Evolutionary conservation across 2,329 filamentous ascomycete species (phyloP).

Genomic region (Zelopaecilomyces penicillatus): DNA sequence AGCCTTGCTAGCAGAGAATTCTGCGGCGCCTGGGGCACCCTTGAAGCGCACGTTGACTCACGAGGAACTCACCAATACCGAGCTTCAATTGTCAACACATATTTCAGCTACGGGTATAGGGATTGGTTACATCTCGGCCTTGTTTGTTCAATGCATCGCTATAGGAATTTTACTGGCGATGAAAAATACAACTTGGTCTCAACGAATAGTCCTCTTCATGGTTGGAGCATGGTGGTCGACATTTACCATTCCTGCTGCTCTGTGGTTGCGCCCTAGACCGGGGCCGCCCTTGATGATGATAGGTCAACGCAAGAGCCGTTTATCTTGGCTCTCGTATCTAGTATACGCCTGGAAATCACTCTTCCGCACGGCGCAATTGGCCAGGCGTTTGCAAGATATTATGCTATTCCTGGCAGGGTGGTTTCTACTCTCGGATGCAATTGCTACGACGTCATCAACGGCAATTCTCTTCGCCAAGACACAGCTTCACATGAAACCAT

Average conservation of each 20-base stretch:
- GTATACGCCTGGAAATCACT: slow-evolving; percentile 79
- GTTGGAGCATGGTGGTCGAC: slow-evolving; percentile 88
- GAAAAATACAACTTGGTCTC: slow-evolving; percentile 72
- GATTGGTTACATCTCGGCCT: slow-evolving; percentile 81
- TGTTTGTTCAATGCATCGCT: slow-evolving; percentile 73
- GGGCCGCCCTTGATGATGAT: slow-evolving; percentile 64
- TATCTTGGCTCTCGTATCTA: slow-evolving; percentile 61
- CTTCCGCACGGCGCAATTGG: slow-evolving; percentile 68
- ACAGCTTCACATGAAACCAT: slow-evolving; percentile 78
- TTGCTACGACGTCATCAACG: slow-evolving; percentile 89
- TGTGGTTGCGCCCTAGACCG: slow-evolving; percentile 82
- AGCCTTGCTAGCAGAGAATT: slow-evolving; percentile 34
- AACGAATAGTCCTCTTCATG: slow-evolving; percentile 77
- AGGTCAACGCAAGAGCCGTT: slow-evolving; percentile 24
- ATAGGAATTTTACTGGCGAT: slow-evolving; percentile 68
- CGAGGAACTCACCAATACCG: slow-evolving; percentile 49
- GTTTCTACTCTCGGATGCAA: slow-evolving; percentile 90
- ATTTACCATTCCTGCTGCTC: slow-evolving; percentile 79
- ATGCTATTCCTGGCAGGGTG: slow-evolving; percentile 76
- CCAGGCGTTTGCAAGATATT: slow-evolving; percentile 63
- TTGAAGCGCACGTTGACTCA: slow-evolving; percentile 33
- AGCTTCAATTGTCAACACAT: slow-evolving; percentile 75
- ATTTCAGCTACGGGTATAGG: slow-evolving; percentile 91
- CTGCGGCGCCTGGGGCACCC: slow-evolving; percentile 14
- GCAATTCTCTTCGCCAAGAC: slow-evolving; percentile 96